Evolutionary conservation across 129 eudicot species (phyloP), one percentile per base, ranked within the genome.

Genomic region (Tagetes patula): DNA sequence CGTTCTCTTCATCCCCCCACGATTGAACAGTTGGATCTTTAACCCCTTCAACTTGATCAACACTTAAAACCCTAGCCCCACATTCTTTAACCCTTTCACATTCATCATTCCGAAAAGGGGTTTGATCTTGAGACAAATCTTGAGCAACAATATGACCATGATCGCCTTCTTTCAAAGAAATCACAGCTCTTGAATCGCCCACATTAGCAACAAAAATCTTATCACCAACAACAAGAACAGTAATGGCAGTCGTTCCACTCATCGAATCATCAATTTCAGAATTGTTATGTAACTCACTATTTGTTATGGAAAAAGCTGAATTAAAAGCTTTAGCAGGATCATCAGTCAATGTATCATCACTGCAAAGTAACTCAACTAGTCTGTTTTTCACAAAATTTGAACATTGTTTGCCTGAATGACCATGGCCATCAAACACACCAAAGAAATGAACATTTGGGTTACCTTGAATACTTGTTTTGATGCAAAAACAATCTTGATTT

Each of bases 161-260:
- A 74, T 74, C 73, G 46, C 91, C 96, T 59, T 84, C 77, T 83
- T 82, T 94, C 4, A 86, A 85, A 3, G 89, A 87, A 55, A 94
- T 75, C 45, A 94, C 96, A 5, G 96, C 98, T 58, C 98, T 73
- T n/a, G 98, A 94, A 80, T 94, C 98, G 37, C 98, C 98, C 53
- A 90, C 98, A 73, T 94, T 94, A 0, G 98, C 96, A 71, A 94
- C 93, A 46, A 84, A 94, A 56, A 94, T 82, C 83, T 67, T 94
- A 58, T 94, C 86, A 61, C 91, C 96, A 40, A 94, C 55, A 3
- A 94, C 89, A 41, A 94, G 91, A 73, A 83, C 91, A 5, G 98
- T 90, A 20, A 94, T 90, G 30, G 98, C 98, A 39, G 98, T 94
- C 0, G 98, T 94, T 9, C 98, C 98, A 80, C 98, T 94, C 98